Evolutionary conservation across 2,329 filamentous ascomycete species (phyloP), one percentile per base, ranked within the genome.

Genomic region (Aspergillus tanneri): DNA sequence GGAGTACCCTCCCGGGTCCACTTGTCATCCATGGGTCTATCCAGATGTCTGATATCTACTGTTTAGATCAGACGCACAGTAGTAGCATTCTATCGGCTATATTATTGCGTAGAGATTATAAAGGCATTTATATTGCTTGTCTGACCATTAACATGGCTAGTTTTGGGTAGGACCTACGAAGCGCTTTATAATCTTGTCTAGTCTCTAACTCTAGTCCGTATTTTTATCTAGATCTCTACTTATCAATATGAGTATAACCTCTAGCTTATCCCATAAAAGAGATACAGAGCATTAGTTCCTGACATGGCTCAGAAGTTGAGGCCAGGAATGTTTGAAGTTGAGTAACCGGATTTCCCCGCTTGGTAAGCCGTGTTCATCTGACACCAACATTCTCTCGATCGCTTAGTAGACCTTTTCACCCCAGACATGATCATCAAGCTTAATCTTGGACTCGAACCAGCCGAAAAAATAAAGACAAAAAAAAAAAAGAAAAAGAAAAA

Each of bases 311-410:
- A 5, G 28, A 32, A 11, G 14, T n/a, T n/a, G n/a, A n/a, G n/a
- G n/a, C n/a, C n/a, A n/a, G n/a, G n/a, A n/a, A n/a, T n/a, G n/a
- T n/a, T n/a, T n/a, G n/a, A n/a, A n/a, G n/a, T n/a, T n/a, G n/a
- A n/a, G n/a, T n/a, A n/a, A n/a, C n/a, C 51, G 51, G 51, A 19
- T 48, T 53, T 46, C 51, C 51, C 41, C 47, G 50, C 48, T 39
- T 9, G 47, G 51, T 39, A 49, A 49, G 25, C 49, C 45, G 52
- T 30, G 30, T 18, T 34, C 30, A 34, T 34, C 23, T 25, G 10
- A 16, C 19, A 11, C 23, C 27, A 34, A 18, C 28, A 25, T n/a
- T n/a, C n/a, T n/a, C n/a, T n/a, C n/a, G n/a, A n/a, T 39, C 36
- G n/a, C 18, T 35, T 18, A 27, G 19, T 35, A 22, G 23, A 38